These are phyloP conservation scores for Silene noctiflora DNA, from an alignment of 179 eudicot species.

Conservation along the genomic window DNA sequence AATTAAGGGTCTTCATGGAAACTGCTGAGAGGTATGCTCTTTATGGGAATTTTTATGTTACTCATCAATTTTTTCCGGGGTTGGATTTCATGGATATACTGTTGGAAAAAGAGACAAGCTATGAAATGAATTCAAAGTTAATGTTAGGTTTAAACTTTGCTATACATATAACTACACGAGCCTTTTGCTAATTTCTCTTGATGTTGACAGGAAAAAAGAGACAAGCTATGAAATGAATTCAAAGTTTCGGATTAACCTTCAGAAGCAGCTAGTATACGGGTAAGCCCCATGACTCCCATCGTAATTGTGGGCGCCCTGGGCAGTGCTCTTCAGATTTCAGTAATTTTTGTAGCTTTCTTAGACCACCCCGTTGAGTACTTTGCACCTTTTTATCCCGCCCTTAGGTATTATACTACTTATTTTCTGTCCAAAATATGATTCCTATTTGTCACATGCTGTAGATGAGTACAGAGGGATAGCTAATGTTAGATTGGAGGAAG, in stretches of 20 bases:
- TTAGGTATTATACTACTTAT: neutral
- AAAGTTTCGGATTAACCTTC: constrained; percentile 73
- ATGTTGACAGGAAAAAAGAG: constrained; percentile 70
- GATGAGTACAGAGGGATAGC: constrained; percentile 11
- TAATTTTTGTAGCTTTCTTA: neutral
- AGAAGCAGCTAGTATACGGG: constrained; percentile 80
- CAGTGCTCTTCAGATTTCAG: neutral
- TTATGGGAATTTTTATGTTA: no score
- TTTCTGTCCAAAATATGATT: neutral
- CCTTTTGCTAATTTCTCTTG: neutral
- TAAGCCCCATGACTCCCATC: constrained; percentile 30
- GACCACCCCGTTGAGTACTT: neutral
- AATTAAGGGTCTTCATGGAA: constrained; percentile 70
- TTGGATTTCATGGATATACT: no score
- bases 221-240: constrained; percentile 61
- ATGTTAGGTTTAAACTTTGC: no score
- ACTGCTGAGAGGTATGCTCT: constrained; percentile 57
- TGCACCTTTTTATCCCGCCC: neutral
- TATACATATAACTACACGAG: neutral
- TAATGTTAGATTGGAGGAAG: neutral
- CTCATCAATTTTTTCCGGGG: no score
- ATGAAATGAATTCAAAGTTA: no score
- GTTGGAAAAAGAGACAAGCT: no score
- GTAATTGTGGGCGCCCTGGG: neutral
- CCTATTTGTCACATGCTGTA: neutral